Base-by-base conservation (phyloP, 495 filamentous ascomycete genomes). In the Gamarada debralockiae region DNA sequence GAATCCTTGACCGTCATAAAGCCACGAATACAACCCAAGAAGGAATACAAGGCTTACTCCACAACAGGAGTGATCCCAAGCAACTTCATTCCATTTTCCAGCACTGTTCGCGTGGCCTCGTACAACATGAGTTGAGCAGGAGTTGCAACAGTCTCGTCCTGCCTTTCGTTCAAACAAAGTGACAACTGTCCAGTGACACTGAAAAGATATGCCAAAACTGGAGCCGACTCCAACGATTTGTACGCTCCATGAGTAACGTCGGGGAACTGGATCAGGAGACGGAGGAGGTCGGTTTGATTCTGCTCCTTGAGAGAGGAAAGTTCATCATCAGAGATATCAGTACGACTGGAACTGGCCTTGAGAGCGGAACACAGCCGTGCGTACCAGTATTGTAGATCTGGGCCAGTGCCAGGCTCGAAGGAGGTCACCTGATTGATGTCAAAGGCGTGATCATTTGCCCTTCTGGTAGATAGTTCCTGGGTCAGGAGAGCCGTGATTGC, bases 401-500 rank as follows among this genome's bases (percentile, higher is more conserved):
- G 84, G 13, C 85, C 85, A 1, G 84, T 86, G 65, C 86, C 81
- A 59, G 80, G 82, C 66, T 87, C 83, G 61, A 87, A 86, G 18
- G 82, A 83, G 20, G 76, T 80, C 82, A 86, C 84, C 52, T 76
- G 72, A 36, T 84, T 77, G 47, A 85, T 71, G 70, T 86, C 83
- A 67, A 89, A 86, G 56, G 75, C 71, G 63, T 86, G 85, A 58
- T 79, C 75, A 68, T 86, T 83, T 60, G 84, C 72, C 53, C 82
- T 83, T 74, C 84, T 85, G 57, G 80, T 79, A 57, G 71, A 77
- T 74, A 86, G 84, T 60, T 86, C 84, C 59, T 89, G 84, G 31
- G 86, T 81, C 80, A 88, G 85, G 52, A 89, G 81, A 43, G 82
- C 76, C 15, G 77, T 79, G 49, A 87, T 87, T 50, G 83, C 84